These are phyloP conservation scores for Colletotrichum sp. DNA, from an alignment of 2,329 filamentous ascomycete genomes.

Conservation along the genomic window DNA sequence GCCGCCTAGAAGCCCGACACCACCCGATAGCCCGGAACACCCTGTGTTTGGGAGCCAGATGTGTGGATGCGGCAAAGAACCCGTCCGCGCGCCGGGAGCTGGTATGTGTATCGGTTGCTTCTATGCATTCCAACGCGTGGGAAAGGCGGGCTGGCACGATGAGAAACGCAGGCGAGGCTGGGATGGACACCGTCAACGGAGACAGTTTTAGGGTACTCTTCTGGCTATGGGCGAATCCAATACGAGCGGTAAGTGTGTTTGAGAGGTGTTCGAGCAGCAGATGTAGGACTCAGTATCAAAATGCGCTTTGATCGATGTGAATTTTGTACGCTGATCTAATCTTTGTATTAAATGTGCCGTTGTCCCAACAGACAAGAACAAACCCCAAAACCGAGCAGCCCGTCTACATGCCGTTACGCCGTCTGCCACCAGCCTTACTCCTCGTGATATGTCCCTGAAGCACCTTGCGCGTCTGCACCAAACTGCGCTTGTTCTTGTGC, in stretches of 20 bases:
- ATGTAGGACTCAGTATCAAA: neutral
- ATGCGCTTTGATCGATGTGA: neutral
- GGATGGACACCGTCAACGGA: neutral
- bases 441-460: conserved; percentile 82
- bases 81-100: neutral
- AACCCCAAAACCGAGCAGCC: neutral
- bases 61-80: neutral
- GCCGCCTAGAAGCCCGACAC: neutral
- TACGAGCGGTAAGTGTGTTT: neutral
- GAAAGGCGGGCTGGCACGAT: neutral
- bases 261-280: neutral
- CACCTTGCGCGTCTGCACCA: conserved; percentile 83
- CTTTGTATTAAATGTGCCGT: neutral
- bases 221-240: neutral
- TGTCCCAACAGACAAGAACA: neutral
- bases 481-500: conserved; percentile 91
- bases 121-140: neutral
- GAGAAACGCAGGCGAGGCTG: neutral
- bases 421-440: conserved; percentile 82
- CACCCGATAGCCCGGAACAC: neutral
- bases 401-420: conserved; percentile 62
- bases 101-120: neutral
- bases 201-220: neutral
- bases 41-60: neutral
- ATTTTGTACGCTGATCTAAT: neutral